Evolutionary conservation across 306 rosid genomes (phyloP).

Genomic region (Nissolia schottii): DNA sequence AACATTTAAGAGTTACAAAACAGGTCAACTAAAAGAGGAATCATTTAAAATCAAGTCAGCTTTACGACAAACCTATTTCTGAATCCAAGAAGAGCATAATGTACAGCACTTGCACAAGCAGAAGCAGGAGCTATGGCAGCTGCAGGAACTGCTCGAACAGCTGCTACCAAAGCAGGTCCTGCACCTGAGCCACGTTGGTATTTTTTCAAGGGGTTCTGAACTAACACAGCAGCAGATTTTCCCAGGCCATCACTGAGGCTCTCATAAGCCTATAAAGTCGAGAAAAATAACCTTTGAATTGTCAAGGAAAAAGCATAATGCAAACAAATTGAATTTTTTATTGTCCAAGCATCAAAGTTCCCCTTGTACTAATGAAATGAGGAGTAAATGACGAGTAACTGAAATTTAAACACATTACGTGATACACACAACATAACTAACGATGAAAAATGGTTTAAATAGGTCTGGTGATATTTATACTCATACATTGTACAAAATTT

Average conservation of each 20-base stretch:
- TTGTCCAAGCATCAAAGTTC: background rate
- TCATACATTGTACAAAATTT: background rate
- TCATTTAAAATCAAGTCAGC: conserved; percentile 12
- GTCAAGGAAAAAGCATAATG: background rate
- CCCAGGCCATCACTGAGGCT: conserved; percentile 90
- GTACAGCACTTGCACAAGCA: conserved; percentile 96
- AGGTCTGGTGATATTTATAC: background rate
- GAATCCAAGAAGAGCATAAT: conserved; percentile 82
- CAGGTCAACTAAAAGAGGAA: background rate
- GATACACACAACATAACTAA: conserved; percentile 6
- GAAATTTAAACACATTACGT: background rate
- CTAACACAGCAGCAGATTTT: conserved; percentile 92
- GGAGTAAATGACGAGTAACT: background rate
- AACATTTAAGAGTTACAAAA: background rate
- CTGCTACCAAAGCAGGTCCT: conserved; percentile 84
- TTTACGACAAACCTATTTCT: conserved; percentile 71
- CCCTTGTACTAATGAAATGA: background rate
- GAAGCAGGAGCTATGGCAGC: conserved; percentile 98
- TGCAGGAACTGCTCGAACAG: conserved; percentile 81
- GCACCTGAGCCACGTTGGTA: conserved; percentile 93
- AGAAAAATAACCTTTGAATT: conserved; percentile 18
- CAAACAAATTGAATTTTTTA: background rate
- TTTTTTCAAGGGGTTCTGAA: conserved; percentile 76
- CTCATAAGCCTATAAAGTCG: conserved; percentile 70
- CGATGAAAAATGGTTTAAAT: background rate